Evolutionary conservation across 768 basidiomycete genomes (phyloP).

Genomic region (Mycena haematopus): DNA sequence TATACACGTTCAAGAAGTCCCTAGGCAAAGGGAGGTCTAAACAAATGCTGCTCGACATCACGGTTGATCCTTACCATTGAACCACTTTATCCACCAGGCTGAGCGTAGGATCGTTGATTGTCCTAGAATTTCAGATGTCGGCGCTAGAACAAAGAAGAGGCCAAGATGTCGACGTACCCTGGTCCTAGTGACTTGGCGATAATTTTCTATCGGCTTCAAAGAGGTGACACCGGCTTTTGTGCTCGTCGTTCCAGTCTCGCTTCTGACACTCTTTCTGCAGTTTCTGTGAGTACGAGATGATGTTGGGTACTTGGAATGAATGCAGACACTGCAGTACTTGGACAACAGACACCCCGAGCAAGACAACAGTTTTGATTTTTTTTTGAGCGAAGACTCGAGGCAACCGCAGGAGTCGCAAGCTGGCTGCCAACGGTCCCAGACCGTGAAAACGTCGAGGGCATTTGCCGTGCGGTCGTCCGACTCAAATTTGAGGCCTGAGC

Average conservation of each 20-base stretch:
- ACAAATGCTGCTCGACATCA: neutral
- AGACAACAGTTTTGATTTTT: neutral
- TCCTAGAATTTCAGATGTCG: neutral
- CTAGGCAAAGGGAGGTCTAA: neutral
- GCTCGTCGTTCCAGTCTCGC: neutral
- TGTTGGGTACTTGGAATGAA: neutral
- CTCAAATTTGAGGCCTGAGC: too few relatives aligned
- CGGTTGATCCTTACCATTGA: conserved; percentile 2
- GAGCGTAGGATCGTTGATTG: conserved; percentile 10
- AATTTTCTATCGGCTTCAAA: conserved; percentile 15
- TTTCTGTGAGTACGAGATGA: neutral
- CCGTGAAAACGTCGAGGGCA: neutral
- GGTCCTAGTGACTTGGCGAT: conserved; percentile 10
- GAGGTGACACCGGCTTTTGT: conserved; percentile 10
- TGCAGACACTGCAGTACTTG: conserved; percentile 7
- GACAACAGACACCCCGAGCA: conserved; percentile 11
- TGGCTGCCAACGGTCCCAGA: conserved; percentile 7
- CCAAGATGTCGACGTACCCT: neutral
- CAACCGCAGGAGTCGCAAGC: conserved; percentile 12
- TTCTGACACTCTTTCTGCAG: conserved; percentile 18
- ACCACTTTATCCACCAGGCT: neutral
- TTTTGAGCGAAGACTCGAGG: conserved; percentile 1
- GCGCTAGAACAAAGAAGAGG: neutral
- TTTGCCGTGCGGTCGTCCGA: too few relatives aligned
- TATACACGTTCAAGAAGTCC: conserved; percentile 1